Evolutionary conservation across 768 basidiomycete species (phyloP), one percentile per base, ranked within the genome.

Genomic region (Kwoniella sp.): DNA sequence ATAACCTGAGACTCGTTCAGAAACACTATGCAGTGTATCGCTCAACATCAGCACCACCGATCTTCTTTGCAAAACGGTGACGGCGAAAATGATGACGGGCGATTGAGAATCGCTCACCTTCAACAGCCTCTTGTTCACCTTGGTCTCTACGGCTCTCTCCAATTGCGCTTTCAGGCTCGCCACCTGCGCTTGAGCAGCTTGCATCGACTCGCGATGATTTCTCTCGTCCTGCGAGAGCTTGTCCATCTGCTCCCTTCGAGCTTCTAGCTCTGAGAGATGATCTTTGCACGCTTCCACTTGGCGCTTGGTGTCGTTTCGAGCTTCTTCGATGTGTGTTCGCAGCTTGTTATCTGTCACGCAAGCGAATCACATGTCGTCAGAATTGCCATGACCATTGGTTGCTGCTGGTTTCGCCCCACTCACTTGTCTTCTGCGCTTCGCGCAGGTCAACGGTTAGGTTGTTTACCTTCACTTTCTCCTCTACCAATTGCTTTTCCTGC

Each of bases 91-190:
- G n/a, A n/a, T n/a, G n/a, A n/a, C n/a, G n/a, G n/a, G n/a, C n/a
- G n/a, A n/a, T n/a, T n/a, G n/a, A n/a, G n/a, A n/a, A n/a, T n/a
- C n/a, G n/a, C 78, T 71, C 67, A 77, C 78, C 58, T 75, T 74
- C 37, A 76, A 64, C 58, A 74, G 59, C 66, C 67, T 72, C 61
- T 75, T 75, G 52, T 74, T 66, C 48, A 73, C 71, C 47, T 70
- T 69, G 26, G 56, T 54, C 31, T 76, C 71, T 22, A 76, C 64
- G 23, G 71, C 67, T 61, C 68, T 50, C 38, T 78, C 79, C 41
- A 80, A 55, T 58, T 79, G 77, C n/a, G 70, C 70, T 55, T 68
- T 73, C 22, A 75, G 48, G 15, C 59, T 61, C 28, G 60, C 65
- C 3, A 75, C 69, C 30, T 75, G 71, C 28, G 70, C 70, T 53